phyloP scores from a whole-genome alignment of 2,329 filamentous ascomycete species.

The Grosmannia penicillata region DNA sequence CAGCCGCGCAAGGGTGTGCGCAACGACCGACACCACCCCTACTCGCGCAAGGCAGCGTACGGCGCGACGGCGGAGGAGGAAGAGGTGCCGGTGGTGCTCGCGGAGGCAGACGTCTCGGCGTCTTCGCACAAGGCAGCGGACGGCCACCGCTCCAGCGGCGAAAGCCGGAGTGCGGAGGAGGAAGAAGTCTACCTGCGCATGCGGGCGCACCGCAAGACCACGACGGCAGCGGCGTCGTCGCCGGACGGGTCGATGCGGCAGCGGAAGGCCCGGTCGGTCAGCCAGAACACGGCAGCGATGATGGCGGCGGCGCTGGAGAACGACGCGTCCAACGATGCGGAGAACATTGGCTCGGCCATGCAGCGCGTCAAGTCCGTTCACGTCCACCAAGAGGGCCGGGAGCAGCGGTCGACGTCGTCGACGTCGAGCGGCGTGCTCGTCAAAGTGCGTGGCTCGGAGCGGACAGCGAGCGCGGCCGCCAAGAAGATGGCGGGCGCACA shows the following conservation, averaged over 20 bases:
- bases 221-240: constrained; percentile 39
- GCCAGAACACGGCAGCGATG: constrained; percentile 59
- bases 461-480: constrained; percentile 17
- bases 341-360: constrained; percentile 45
- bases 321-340: constrained; percentile 53
- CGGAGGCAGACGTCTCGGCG: constrained; percentile 33
- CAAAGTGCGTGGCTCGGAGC: constrained; percentile 41
- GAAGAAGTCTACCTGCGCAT: constrained; percentile 71
- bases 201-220: constrained; percentile 50
- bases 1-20: constrained; percentile 84
- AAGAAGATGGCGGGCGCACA: constrained; percentile 37
- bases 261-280: constrained; percentile 54
- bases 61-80: constrained; percentile 30
- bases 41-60: constrained; percentile 38
- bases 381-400: constrained; percentile 24
- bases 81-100: constrained; percentile 29
- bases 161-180: constrained; percentile 46
- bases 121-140: constrained; percentile 38
- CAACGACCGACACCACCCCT: constrained; percentile 58
- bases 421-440: constrained; percentile 42
- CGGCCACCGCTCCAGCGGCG: constrained; percentile 45
- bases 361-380: constrained; percentile 36
- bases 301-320: constrained; percentile 44
- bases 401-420: constrained; percentile 33
- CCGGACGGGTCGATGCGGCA: constrained; percentile 39